Evolutionary conservation across 2,329 filamentous ascomycete genomes (phyloP).

Genomic region (Botrytis fabae): DNA sequence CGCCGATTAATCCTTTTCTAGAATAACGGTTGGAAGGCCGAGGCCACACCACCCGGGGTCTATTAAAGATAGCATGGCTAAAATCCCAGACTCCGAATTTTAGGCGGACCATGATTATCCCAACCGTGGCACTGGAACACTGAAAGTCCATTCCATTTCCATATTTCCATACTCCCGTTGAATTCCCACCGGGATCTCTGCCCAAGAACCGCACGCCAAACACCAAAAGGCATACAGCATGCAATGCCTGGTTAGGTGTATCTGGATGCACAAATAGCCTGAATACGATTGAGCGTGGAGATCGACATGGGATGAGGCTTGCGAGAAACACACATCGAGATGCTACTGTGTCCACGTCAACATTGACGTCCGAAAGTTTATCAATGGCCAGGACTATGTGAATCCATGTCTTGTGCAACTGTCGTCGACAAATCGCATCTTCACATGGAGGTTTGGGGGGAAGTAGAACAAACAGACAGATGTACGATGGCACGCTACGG

Average conservation of each 20-base stretch:
- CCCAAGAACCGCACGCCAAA: background rate
- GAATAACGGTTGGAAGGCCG: slow-evolving; percentile 1
- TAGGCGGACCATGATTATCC: slow-evolving; percentile 4
- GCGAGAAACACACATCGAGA: background rate
- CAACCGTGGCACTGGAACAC: slow-evolving; percentile 6
- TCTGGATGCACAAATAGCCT: background rate
- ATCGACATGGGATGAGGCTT: background rate
- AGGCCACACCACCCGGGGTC: background rate
- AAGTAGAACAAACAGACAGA: background rate
- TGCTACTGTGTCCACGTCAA: background rate
- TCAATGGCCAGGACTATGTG: background rate
- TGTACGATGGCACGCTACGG: background rate
- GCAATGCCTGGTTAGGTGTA: background rate
- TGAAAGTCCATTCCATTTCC: background rate
- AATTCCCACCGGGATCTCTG: background rate
- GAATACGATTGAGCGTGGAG: background rate
- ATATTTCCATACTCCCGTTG: background rate
- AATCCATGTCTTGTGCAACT: slow-evolving; percentile 2
- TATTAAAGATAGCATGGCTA: background rate
- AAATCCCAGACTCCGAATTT: background rate
- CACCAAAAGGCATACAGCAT: background rate
- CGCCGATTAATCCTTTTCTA: background rate
- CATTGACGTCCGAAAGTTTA: background rate
- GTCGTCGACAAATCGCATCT: slow-evolving; percentile 12
- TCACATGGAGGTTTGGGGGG: background rate